Percentiles rank a stretch among this genome's conserved stretches.
phyloP scores from a whole-genome alignment of 2,329 filamentous ascomycete species.

The Penicillium freii region DNA sequence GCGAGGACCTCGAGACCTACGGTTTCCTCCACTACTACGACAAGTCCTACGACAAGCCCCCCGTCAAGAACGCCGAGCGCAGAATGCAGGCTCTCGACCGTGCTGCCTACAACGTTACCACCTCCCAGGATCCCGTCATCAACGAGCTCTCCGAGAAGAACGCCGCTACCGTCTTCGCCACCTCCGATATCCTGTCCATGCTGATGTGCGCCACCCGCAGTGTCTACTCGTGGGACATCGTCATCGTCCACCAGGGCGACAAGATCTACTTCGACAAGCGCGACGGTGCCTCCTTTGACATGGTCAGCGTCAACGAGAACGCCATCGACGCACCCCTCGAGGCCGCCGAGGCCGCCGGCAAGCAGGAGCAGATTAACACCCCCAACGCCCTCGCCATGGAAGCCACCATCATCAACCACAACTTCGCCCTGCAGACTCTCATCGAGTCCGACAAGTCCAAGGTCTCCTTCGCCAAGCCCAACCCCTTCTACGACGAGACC shows the following conservation, averaged over 20 bases:
- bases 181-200: constrained; percentile 96
- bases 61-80: constrained; percentile 83
- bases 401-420: constrained; percentile 99
- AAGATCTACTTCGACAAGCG: constrained; percentile 99
- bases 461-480: constrained; percentile 79
- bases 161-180: constrained; percentile 94
- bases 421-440: constrained; percentile 96
- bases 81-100: constrained; percentile 87
- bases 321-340: constrained; percentile 92
- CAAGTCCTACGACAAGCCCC: constrained; percentile 87
- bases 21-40: constrained; percentile 99
- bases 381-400: constrained; percentile 91
- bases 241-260: constrained; percentile 88
- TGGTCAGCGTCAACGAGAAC: constrained; percentile 99
- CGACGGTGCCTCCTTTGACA: constrained; percentile 88
- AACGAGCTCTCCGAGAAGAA: constrained; percentile 95
- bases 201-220: constrained; percentile 97
- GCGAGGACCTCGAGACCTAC: constrained; percentile 92
- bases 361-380: constrained; percentile 93
- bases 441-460: constrained; percentile 75
- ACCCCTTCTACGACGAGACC: constrained; percentile 94
- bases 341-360: constrained; percentile 65
- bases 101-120: constrained; percentile 96
- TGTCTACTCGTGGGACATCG: constrained; percentile 97
- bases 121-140: constrained; percentile 91